Evolutionary conservation across 2,329 filamentous ascomycete genomes (phyloP).

Genomic region (Fusarium pseudonygamai): DNA sequence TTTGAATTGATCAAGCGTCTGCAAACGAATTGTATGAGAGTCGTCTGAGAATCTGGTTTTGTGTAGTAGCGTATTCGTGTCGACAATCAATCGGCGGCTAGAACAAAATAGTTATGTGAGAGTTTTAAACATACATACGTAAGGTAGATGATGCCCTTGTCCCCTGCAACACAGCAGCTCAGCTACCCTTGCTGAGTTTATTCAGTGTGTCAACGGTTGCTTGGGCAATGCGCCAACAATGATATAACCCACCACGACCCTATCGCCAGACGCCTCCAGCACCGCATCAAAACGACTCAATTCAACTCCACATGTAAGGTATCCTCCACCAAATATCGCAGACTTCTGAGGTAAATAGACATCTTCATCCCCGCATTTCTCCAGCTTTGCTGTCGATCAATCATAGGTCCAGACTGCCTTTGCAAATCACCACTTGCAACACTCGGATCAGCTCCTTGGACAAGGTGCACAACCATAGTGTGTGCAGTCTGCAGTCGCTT

Average conservation of each 20-base stretch:
- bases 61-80: slow-evolving; percentile 1
- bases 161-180: slow-evolving; percentile 17
- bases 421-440: not conserved
- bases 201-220: slow-evolving; percentile 30
- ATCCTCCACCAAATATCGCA: slow-evolving; percentile 30
- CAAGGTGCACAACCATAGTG: not conserved
- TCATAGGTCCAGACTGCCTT: not conserved
- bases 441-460: not conserved
- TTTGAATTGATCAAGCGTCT: not conserved
- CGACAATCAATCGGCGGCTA: not conserved
- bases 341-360: slow-evolving; percentile 23
- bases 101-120: not conserved
- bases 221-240: slow-evolving; percentile 39
- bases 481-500: not conserved
- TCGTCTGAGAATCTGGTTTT: not conserved
- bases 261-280: slow-evolving; percentile 15
- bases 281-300: not conserved
- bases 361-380: slow-evolving; percentile 29
- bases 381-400: slow-evolving; percentile 25
- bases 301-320: slow-evolving; percentile 27
- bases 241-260: slow-evolving; percentile 17
- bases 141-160: slow-evolving; percentile 1
- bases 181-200: slow-evolving; percentile 19
- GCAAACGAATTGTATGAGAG: not conserved
- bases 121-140: not conserved